Conservation (phyloP, 2,329 filamentous ascomycete species). For the Tolypocladium ovalisporum region DNA sequence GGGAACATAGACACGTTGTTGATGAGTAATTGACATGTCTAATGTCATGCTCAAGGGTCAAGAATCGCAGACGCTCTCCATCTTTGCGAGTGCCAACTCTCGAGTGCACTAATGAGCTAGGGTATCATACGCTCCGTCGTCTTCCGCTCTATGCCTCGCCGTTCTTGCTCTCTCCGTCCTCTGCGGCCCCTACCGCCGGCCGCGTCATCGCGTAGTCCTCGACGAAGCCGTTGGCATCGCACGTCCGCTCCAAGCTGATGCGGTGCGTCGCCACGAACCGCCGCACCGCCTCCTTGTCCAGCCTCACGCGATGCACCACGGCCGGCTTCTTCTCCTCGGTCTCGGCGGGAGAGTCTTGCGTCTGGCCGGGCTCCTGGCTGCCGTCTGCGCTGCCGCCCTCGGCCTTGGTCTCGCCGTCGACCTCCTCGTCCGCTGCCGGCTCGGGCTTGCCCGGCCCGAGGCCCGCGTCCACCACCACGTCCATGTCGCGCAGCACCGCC, state of each 20-base stretch:
- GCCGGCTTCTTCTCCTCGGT: conserved; percentile 15
- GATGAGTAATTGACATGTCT: neutral
- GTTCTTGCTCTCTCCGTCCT: conserved; percentile 16
- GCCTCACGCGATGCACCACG: conserved; percentile 31
- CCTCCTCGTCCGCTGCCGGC: conserved; percentile 10
- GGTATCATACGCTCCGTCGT: neutral
- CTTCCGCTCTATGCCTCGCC: conserved; percentile 4
- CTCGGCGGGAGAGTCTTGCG: conserved; percentile 4
- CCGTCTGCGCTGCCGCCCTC: conserved; percentile 1
- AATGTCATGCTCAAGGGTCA: neutral
- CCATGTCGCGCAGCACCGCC: conserved; percentile 69
- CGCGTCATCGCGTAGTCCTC: conserved; percentile 51
- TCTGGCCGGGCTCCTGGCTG: conserved; percentile 8
- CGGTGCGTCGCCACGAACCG: conserved; percentile 55
- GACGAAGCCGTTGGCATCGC: conserved; percentile 66
- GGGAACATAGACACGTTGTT: too few species aligned
- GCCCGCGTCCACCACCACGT: conserved; percentile 50
- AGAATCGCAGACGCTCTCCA: neutral
- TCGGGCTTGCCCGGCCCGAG: conserved; percentile 28
- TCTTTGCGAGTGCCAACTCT: neutral
- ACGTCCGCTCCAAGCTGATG: conserved; percentile 53
- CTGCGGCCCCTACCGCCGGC: conserved; percentile 19
- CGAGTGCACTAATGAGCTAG: neutral
- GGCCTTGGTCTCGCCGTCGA: conserved; percentile 6
- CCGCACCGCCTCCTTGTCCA: conserved; percentile 47